Percentiles rank a stretch among this genome's conserved stretches.
Evolutionary conservation across 1,284 basidiomycete genomes (phyloP).

Genomic region (Trametes pubescens): DNA sequence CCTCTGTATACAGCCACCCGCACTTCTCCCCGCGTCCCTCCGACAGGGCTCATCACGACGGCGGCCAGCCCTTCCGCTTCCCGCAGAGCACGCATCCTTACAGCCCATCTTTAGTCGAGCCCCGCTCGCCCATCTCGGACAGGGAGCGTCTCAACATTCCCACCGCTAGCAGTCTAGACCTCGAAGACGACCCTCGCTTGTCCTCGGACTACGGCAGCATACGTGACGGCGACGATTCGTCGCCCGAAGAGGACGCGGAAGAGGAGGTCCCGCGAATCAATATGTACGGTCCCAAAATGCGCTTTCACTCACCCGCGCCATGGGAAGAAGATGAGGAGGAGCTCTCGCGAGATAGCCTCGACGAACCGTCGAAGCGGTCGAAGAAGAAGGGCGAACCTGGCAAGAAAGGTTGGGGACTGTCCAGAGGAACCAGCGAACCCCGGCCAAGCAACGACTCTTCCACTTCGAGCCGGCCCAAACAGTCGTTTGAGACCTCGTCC

Average conservation of each 20-base stretch:
- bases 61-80: constrained; percentile 42
- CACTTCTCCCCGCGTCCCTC: constrained; percentile 59
- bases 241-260: constrained; percentile 42
- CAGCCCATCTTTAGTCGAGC: constrained; percentile 35
- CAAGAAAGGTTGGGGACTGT: constrained; percentile 55
- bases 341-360: constrained; percentile 15
- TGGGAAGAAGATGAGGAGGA: constrained; percentile 74
- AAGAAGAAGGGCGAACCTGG: constrained; percentile 47
- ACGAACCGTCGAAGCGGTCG: constrained; percentile 44
- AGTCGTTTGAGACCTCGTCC: constrained; percentile 65
- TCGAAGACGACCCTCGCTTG: constrained; percentile 63
- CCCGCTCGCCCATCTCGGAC: constrained; percentile 43
- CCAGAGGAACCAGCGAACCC: constrained; percentile 49
- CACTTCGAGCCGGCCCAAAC: constrained; percentile 58
- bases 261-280: constrained; percentile 61
- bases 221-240: constrained; percentile 43
- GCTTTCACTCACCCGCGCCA: constrained; percentile 79
- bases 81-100: constrained; percentile 36
- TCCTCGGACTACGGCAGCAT: constrained; percentile 45
- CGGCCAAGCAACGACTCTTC: constrained; percentile 71
- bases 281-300: constrained; percentile 79
- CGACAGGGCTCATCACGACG: constrained; percentile 40
- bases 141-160: constrained; percentile 57
- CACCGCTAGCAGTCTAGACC: constrained; percentile 61
- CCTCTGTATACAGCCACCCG: constrained; percentile 70